These are phyloP conservation scores for Rhynchosporium agropyri DNA, from an alignment of 2,329 filamentous ascomycete genomes.

Conservation along the genomic window DNA sequence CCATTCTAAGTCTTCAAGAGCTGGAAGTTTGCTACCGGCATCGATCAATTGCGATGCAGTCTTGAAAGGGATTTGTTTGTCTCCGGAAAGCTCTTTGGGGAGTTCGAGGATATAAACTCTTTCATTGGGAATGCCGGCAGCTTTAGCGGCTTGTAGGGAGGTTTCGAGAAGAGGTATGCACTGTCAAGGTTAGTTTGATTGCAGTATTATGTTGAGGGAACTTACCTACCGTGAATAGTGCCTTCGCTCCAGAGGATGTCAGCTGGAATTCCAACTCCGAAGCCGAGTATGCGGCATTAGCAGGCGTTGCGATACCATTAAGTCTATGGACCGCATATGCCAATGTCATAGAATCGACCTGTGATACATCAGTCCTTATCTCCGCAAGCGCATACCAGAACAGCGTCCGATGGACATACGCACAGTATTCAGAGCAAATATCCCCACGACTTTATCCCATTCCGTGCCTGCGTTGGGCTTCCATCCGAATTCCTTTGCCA, in stretches of 20 bases:
- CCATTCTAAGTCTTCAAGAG: slow-evolving; percentile 61
- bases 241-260: slow-evolving; percentile 73
- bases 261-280: slow-evolving; percentile 84
- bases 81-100: slow-evolving; percentile 55
- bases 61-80: slow-evolving; percentile 56
- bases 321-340: slow-evolving; percentile 75
- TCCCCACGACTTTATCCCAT: slow-evolving; percentile 78
- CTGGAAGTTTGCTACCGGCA: slow-evolving; percentile 58
- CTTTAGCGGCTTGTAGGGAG: slow-evolving; percentile 67
- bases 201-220: slow-evolving; percentile 47
- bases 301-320: slow-evolving; percentile 75
- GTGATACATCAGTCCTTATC: slow-evolving; percentile 7
- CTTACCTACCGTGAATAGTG: slow-evolving; percentile 73
- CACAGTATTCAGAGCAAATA: slow-evolving; percentile 83
- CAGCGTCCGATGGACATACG: slow-evolving; percentile 32
- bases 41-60: slow-evolving; percentile 75
- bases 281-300: slow-evolving; percentile 82
- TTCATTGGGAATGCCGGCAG: slow-evolving; percentile 69
- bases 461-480: slow-evolving; percentile 69
- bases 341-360: slow-evolving; percentile 76
- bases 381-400: background rate
- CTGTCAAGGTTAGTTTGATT: slow-evolving; percentile 36
- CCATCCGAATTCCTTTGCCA: slow-evolving; percentile 74
- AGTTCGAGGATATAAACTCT: slow-evolving; percentile 74
- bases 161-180: slow-evolving; percentile 66